Evolutionary conservation across 2,329 filamentous ascomycete genomes (phyloP), one percentile per base, ranked within the genome.

Genomic region (Apiospora marii): DNA sequence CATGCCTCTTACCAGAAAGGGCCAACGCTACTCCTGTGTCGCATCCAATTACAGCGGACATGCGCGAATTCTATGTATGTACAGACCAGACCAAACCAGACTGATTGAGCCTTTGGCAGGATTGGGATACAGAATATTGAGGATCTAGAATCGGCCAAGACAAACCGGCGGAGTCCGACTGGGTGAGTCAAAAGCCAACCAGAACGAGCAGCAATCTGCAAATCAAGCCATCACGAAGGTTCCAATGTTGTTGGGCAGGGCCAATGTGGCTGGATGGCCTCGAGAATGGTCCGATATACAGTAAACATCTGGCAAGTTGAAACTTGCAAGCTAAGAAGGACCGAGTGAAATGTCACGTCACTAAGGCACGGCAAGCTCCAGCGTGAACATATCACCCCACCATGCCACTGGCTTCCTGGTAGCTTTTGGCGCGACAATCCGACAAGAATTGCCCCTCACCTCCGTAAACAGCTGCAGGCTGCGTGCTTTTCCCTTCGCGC

Each of bases 251-350:
- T 64, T 64, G 58, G 58, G 58, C 34, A 41, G 58, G 58, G n/a
- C 14, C 30, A 34, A 61, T 61, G 53, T 61, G 53, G 53, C 53
- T 61, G 53, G 51, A 34, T 58, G 51, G 51, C 24, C 51, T 14
- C 27, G 30, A 64, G 41, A 64, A 64, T 64, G 58, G 58, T 30
- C 30, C 58, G 58, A 64, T 64, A 64, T 64, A 64, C 58, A 41
- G 58, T 64, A 64, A 64, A 64, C 58, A 64, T 64, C 58, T 37
- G 58, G 58, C 58, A 64, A 64, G 58, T 64, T 64, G 58, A 64
- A 64, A 64, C 58, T 64, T 5, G 58, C 19, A 64, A 41, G 58
- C 58, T 41, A 64, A 64, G 58, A 64, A 64, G 58, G 58, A 64
- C 58, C 58, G 58, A 64, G 58, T 64, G 58, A 64, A 34, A 64